A percentile compares a stretch with the other conserved stretches of the same genome.
phyloP scores from a whole-genome alignment of 805 yeast species.

The Ogataea ganodermae region DNA sequence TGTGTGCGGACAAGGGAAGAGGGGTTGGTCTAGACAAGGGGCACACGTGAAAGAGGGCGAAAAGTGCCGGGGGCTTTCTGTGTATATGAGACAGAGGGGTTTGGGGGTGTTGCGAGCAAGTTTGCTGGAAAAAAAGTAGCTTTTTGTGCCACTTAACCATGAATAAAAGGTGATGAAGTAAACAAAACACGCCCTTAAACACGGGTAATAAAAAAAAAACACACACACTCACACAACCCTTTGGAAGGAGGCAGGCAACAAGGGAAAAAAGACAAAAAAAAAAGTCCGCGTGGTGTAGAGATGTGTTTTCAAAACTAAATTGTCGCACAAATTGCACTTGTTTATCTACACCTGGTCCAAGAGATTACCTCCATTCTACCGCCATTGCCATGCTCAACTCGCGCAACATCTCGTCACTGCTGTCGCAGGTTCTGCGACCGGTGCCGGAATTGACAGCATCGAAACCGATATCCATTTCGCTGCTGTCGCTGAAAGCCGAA shows the following conservation, averaged over 20 bases:
- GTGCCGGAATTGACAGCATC: slow-evolving; percentile 26
- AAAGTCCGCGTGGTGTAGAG: background rate
- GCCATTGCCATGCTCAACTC: slow-evolving; percentile 32
- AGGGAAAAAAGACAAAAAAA: background rate
- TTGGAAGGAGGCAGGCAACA: background rate
- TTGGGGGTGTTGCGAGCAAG: no score
- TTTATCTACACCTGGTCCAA: no score
- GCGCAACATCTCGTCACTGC: slow-evolving; percentile 27
- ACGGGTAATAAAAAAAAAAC: slow-evolving; percentile 7
- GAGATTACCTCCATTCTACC: no score
- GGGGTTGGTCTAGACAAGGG: background rate
- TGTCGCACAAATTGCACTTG: no score
- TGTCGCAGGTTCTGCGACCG: slow-evolving; percentile 32
- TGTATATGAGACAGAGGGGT: no score
- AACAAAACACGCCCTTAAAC: slow-evolving; percentile 9
- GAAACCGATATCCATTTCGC: slow-evolving; percentile 33
- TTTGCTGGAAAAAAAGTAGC: background rate
- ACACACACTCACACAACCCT: slow-evolving; percentile 1
- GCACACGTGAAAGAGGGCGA: no score
- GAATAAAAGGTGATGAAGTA: background rate
- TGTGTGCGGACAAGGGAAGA: background rate
- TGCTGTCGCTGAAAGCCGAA: slow-evolving; percentile 29
- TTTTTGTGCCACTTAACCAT: slow-evolving; percentile 1
- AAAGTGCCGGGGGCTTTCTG: no score
- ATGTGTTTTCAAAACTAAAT: no score